phyloP scores from a whole-genome alignment of 768 basidiomycete genomes.

The Lactifluus volemus region DNA sequence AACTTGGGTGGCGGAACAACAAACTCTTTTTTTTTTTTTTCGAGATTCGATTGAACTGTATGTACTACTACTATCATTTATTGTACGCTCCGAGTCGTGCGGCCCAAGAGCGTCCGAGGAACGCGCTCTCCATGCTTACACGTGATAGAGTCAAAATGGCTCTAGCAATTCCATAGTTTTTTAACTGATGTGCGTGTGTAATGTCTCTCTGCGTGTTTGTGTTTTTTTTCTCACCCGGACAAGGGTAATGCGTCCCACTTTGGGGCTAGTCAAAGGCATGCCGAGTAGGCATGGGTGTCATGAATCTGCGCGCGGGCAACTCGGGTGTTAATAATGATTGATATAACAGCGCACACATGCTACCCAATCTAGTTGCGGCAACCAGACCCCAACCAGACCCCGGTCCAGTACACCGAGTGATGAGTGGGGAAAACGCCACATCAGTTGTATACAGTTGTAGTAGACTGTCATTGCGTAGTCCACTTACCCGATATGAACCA shows the following conservation, averaged over 20 bases:
- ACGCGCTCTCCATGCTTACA: neutral
- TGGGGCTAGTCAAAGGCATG: too few relatives aligned
- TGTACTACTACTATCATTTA: neutral
- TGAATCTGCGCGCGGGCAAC: neutral
- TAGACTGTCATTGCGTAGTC: neutral
- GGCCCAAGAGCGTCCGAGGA: constrained; percentile 3
- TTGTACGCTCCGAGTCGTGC: neutral
- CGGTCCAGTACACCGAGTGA: neutral
- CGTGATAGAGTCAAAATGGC: neutral
- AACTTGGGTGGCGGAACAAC: neutral
- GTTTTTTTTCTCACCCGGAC: too few relatives aligned
- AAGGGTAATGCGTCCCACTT: too few relatives aligned
- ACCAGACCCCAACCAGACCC: neutral
- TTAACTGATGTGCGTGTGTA: too few relatives aligned
- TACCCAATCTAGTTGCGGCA: neutral
- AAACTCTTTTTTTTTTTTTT: too few relatives aligned
- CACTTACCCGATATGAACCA: constrained; percentile 9
- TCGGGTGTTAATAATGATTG: constrained; percentile 1
- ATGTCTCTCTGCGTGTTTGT: neutral
- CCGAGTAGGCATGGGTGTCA: neutral
- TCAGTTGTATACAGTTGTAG: neutral
- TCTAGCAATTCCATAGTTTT: neutral
- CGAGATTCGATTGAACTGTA: too few relatives aligned
- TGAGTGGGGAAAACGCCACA: constrained; percentile 7
- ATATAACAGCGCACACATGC: neutral